Evolutionary conservation across 2,329 filamentous ascomycete species (phyloP).

Genomic region (Chaetomiaceae sp.): DNA sequence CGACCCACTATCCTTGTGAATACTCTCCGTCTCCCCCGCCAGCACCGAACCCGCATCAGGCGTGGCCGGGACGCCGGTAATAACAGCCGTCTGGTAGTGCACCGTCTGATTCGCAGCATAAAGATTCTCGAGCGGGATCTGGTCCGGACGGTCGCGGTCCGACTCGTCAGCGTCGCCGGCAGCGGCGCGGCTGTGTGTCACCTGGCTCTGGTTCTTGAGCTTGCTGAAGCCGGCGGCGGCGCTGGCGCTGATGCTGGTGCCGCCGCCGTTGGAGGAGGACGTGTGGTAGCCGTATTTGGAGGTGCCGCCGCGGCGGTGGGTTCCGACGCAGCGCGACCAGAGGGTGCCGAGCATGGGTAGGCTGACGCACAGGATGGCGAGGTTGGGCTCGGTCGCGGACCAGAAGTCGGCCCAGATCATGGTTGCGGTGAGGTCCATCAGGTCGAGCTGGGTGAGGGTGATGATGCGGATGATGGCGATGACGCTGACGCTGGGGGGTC

Average conservation of each 20-base stretch:
- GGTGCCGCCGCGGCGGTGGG: conserved; percentile 1
- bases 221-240: conserved; percentile 15
- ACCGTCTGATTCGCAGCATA: conserved; percentile 20
- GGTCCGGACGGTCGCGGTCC: no score
- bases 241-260: conserved; percentile 10
- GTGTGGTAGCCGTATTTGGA: conserved; percentile 18
- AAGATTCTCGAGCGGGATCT: conserved; percentile 16
- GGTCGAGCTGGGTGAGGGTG: conserved; percentile 36
- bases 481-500: conserved; percentile 32
- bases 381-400: conserved; percentile 38
- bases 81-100: conserved; percentile 16
- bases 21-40: neutral
- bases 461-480: conserved; percentile 37
- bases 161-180: no score
- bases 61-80: neutral
- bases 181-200: no score
- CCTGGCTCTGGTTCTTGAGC: conserved; percentile 9
- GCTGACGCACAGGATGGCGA: conserved; percentile 40
- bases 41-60: neutral
- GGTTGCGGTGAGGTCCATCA: conserved; percentile 36
- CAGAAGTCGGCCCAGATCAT: conserved; percentile 39
- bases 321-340: conserved; percentile 19
- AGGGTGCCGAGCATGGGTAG: conserved; percentile 40
- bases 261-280: conserved; percentile 6
- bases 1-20: conserved; percentile 17